phyloP scores from a whole-genome alignment of 1,284 basidiomycete genomes.

The Rhodotorula mucilaginosa region DNA sequence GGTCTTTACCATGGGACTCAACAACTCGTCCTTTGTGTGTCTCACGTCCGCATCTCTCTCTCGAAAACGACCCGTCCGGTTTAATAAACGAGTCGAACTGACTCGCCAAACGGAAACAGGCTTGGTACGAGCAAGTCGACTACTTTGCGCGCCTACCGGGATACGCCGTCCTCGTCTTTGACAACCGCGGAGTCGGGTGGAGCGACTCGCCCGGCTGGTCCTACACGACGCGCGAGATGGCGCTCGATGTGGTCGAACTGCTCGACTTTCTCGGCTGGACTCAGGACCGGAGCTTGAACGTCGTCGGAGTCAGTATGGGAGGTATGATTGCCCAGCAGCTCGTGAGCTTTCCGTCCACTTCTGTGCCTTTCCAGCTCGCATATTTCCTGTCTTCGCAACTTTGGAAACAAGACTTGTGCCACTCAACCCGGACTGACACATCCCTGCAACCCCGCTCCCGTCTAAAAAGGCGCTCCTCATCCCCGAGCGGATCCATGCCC shows the following conservation, averaged over 20 bases:
- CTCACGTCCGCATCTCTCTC: not conserved
- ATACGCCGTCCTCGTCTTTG: conserved; percentile 71
- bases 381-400: not conserved
- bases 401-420: too few species aligned
- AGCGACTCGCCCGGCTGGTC: conserved; percentile 59
- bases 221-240: conserved; percentile 48
- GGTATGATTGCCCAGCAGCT: conserved; percentile 54
- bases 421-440: not conserved
- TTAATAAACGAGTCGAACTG: too few species aligned
- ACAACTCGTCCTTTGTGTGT: conserved; percentile 46
- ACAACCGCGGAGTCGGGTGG: conserved; percentile 83
- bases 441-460: conserved; percentile 41
- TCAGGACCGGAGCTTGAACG: conserved; percentile 57
- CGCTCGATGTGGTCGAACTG: conserved; percentile 67
- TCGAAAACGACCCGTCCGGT: not conserved
- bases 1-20: conserved; percentile 48
- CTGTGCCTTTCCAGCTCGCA: not conserved
- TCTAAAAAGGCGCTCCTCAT: conserved; percentile 62
- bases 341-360: conserved; percentile 22
- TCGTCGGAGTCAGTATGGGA: conserved; percentile 77
- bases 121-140: conserved; percentile 50
- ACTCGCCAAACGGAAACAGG: conserved; percentile 3
- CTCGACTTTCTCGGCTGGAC: conserved; percentile 74
- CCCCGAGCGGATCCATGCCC: conserved; percentile 64
- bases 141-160: conserved; percentile 44